Evolutionary conservation across 2,329 filamentous ascomycete species (phyloP).

Genomic region (Monosporascus sp.): DNA sequence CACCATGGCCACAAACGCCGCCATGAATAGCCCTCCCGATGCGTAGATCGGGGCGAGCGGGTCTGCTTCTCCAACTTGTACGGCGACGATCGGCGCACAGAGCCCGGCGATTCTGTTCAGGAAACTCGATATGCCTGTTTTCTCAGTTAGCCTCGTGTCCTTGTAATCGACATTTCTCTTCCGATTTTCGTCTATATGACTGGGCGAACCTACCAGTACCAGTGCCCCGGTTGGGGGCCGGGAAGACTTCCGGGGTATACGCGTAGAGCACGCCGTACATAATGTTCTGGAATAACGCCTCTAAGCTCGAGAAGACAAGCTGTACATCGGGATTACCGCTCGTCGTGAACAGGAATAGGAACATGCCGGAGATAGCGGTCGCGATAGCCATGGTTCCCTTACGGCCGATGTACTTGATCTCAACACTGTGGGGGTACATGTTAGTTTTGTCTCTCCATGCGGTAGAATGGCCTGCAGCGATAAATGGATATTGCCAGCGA

Average conservation of each 20-base stretch:
- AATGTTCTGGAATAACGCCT: slow-evolving; percentile 31
- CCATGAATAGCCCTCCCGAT: slow-evolving; percentile 36
- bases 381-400: slow-evolving; percentile 40
- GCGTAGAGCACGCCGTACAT: slow-evolving; percentile 38
- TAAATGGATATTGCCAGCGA: not conserved
- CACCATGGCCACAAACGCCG: slow-evolving; percentile 38
- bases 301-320: slow-evolving; percentile 27
- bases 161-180: not conserved
- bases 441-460: not conserved
- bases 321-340: slow-evolving; percentile 22
- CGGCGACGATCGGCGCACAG: slow-evolving; percentile 38
- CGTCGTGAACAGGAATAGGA: slow-evolving; percentile 40
- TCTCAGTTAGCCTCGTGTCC: not conserved
- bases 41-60: slow-evolving; percentile 39
- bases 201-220: slow-evolving; percentile 35
- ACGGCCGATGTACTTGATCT: slow-evolving; percentile 33
- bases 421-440: slow-evolving; percentile 20
- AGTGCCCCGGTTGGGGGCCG: slow-evolving; percentile 48
- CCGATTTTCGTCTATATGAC: not conserved
- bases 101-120: slow-evolving; percentile 39
- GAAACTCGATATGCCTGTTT: slow-evolving; percentile 30
- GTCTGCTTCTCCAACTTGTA: slow-evolving; percentile 30
- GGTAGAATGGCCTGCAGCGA: not conserved
- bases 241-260: slow-evolving; percentile 54
- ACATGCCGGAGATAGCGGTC: slow-evolving; percentile 38